Evolutionary conservation across 352 stramenopile species (phyloP), one percentile per base, ranked within the genome.

Genomic region (Globisporangium cylindrosporum): DNA sequence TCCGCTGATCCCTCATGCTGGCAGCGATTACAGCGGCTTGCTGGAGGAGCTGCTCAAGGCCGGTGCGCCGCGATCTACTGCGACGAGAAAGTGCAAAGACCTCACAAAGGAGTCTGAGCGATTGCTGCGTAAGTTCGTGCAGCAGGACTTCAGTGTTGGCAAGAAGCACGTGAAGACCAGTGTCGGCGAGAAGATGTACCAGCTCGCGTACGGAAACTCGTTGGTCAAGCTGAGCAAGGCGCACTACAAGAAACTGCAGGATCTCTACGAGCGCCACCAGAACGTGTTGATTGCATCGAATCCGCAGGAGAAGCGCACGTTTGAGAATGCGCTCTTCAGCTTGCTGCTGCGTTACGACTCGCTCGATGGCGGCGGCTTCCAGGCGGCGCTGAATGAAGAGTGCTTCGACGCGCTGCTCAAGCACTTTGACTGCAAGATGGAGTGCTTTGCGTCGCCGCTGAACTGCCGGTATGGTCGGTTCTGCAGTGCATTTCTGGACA

Each of bases 381-480:
- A 98, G 72, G 84, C 86, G 59, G 86, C 86, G 20, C 80, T 99
- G 27, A 96, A 96, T 59, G 91, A 96, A 51, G 79, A 95, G 66
- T 95, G 93, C 57, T 98, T 99, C 64, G 92, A 98, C 67, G 84
- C 93, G 57, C 70, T 98, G 64, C 73, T 98, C 54, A 70, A 83
- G 24, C 88, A 91, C 60, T 98, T 98, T 71, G 91, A 92, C 51
- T 97, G 92, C 71, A 76, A 85, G 58, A 95, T 98, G 80, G 93
- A 98, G 78, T 98, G 92, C 73, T 98, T 99, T 64, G 92, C 93
- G 20, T 97, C 91, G 60, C 94, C 94, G n/a, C 80, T 99, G 53
- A 99, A 99, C 82, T 96, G 80, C 49, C 89, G 89, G 36, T 98
- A 97, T 79, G 81, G 73, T 14, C 89, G 82, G 58, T 97, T 97